These are phyloP conservation scores for Paramecium sonneborni DNA, from an alignment of 73 alveolate species.

Conservation along the genomic window DNA sequence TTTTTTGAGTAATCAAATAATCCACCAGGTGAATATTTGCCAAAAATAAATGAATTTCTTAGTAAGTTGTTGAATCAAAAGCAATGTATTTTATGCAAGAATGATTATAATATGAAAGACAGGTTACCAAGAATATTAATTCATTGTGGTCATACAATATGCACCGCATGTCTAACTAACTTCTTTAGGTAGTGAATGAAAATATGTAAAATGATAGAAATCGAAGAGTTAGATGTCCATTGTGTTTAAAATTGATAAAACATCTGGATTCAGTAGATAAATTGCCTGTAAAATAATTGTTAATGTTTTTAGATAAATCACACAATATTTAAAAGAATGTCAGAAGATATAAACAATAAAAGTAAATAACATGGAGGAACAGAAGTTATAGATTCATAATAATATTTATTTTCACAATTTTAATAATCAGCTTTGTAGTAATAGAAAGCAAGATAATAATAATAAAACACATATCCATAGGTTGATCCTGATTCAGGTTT, in stretches of 20 bases:
- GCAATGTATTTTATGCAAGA: conserved; percentile 86
- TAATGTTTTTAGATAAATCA: neutral
- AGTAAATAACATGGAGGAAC: conserved; percentile 38
- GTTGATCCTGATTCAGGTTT: conserved; percentile 54
- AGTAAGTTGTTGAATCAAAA: conserved; percentile 55
- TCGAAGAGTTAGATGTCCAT: conserved; percentile 89
- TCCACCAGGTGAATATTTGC: conserved; percentile 43
- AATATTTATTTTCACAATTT: neutral
- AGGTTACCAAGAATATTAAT: conserved; percentile 90
- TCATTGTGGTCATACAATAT: conserved; percentile 95
- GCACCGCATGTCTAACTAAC: conserved; percentile 87
- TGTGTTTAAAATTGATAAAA: conserved; percentile 89
- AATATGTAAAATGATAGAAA: conserved; percentile 74
- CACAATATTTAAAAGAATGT: conserved; percentile 63
- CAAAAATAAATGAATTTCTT: conserved; percentile 32
- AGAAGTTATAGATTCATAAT: neutral
- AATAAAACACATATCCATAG: neutral
- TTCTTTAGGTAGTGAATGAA: conserved; percentile 78
- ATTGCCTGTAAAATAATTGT: conserved; percentile 82
- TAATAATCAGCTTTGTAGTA: neutral
- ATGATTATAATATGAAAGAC: conserved; percentile 90
- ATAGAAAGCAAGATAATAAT: neutral
- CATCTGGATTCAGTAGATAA: conserved; percentile 91
- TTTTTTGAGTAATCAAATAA: conserved; percentile 38
- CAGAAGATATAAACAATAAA: conserved; percentile 45